phyloP scores from a whole-genome alignment of 805 yeast genomes.

The Metschnikowia similis region DNA sequence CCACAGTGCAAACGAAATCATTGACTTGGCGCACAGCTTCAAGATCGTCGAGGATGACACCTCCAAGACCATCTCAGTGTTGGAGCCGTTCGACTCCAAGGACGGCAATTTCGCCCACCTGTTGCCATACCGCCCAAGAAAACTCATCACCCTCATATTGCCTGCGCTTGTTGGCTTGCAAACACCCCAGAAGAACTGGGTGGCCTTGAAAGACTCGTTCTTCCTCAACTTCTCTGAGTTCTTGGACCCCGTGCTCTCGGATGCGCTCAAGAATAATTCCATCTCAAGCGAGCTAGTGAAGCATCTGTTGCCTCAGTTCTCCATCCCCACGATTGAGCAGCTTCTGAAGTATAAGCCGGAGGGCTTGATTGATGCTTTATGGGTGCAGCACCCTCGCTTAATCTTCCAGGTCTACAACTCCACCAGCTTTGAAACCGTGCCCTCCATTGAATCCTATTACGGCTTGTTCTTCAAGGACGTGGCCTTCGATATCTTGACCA shows the following conservation, averaged over 20 bases:
- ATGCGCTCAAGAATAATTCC: constrained; percentile 30
- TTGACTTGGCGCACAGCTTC: constrained; percentile 44
- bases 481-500: constrained; percentile 66
- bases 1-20: constrained; percentile 40
- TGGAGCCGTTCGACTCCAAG: constrained; percentile 38
- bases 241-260: constrained; percentile 30
- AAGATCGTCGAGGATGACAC: constrained; percentile 21
- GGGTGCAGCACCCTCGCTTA: constrained; percentile 57
- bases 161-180: constrained; percentile 43
- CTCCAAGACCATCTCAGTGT: constrained; percentile 15
- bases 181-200: constrained; percentile 39
- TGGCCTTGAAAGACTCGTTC: constrained; percentile 23
- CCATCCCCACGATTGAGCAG: constrained; percentile 26
- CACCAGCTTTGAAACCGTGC: constrained; percentile 59
- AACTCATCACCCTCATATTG: constrained; percentile 45
- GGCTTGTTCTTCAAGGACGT: constrained; percentile 69
- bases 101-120: constrained; percentile 22
- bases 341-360: constrained; percentile 20
- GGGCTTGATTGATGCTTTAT: constrained; percentile 53
- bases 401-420: constrained; percentile 58
- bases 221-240: constrained; percentile 32
- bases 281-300: constrained; percentile 37
- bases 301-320: constrained; percentile 38
- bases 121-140: constrained; percentile 50
- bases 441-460: constrained; percentile 32